Conservation (phyloP, 768 basidiomycete genomes). For the Lactarius quietus region DNA sequence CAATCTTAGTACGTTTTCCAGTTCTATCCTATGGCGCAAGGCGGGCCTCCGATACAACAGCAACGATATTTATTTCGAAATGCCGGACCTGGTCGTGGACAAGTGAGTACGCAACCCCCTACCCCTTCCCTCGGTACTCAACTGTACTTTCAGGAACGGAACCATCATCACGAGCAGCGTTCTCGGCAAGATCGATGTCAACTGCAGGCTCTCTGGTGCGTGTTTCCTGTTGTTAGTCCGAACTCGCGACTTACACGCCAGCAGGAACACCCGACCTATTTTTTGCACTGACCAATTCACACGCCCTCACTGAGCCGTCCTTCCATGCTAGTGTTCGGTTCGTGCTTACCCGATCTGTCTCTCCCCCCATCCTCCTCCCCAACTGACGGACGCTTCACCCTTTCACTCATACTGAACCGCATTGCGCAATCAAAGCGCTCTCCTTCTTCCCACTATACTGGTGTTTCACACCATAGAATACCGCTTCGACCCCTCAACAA, state of each 20-base stretch:
- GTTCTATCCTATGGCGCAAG: conserved; percentile 91
- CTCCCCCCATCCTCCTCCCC: too few relatives aligned
- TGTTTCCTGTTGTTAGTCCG: neutral
- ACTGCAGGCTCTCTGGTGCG: conserved; percentile 71
- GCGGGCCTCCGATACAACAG: conserved; percentile 75
- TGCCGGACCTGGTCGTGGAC: conserved; percentile 72
- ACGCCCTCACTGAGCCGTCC: neutral
- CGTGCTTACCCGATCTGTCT: conserved; percentile 27
- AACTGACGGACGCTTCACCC: too few relatives aligned
- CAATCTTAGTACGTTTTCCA: conserved; percentile 60
- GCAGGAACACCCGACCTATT: conserved; percentile 84
- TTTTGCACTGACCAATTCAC: conserved; percentile 59
- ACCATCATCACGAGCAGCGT: conserved; percentile 53
- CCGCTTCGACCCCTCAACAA: conserved; percentile 50
- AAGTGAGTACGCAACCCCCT: conserved; percentile 30
- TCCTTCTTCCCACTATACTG: conserved; percentile 96
- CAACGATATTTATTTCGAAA: conserved; percentile 95
- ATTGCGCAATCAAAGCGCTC: conserved; percentile 73
- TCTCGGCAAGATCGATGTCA: conserved; percentile 72
- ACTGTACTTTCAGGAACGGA: too few relatives aligned
- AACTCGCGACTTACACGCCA: neutral
- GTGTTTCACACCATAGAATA: conserved; percentile 78
- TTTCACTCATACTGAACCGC: conserved; percentile 56
- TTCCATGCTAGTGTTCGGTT: conserved; percentile 75
- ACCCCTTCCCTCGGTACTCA: too few relatives aligned